Percentiles rank a stretch among this genome's conserved stretches.
Conservation (phyloP, 2,329 filamentous ascomycete species). For the Mycosphaerella arachidis region DNA sequence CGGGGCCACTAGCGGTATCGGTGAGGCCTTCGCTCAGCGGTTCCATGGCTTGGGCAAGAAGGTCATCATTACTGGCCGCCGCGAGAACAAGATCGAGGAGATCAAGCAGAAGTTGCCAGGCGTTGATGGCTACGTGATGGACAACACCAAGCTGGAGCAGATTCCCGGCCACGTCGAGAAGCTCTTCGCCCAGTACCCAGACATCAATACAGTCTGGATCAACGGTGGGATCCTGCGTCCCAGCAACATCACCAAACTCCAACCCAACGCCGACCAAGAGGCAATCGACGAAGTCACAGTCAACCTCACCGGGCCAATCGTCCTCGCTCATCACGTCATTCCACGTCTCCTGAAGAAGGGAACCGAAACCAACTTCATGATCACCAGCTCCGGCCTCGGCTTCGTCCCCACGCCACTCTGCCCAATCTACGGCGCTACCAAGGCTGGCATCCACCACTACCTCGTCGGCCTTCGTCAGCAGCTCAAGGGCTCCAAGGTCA, state of each 20-base stretch:
- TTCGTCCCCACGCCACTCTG: constrained; percentile 15
- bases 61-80: constrained; percentile 46
- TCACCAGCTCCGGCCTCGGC: constrained; percentile 18
- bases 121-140: constrained; percentile 9
- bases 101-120: constrained; percentile 28
- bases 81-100: constrained; percentile 47
- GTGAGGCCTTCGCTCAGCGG: constrained; percentile 45
- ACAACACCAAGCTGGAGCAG: constrained; percentile 9
- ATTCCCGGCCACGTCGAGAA: constrained; percentile 7
- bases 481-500: constrained; percentile 17
- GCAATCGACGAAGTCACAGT: constrained; percentile 11
- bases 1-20: constrained; percentile 44
- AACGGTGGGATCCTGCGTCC: constrained; percentile 7
- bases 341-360: constrained; percentile 11
- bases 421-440: constrained; percentile 19
- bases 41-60: constrained; percentile 43
- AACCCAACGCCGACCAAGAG: constrained; percentile 3
- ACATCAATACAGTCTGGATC: constrained; percentile 18
- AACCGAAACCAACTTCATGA: constrained; percentile 11
- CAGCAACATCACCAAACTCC: constrained; percentile 2
- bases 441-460: constrained; percentile 18
- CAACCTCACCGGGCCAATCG: constrained; percentile 17
- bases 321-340: constrained; percentile 17
- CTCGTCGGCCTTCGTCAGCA: constrained; percentile 14
- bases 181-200: constrained; percentile 9